These are phyloP conservation scores for Suhomyces panamericanus DNA, from an alignment of 1,139 yeast species.

Conservation along the genomic window DNA sequence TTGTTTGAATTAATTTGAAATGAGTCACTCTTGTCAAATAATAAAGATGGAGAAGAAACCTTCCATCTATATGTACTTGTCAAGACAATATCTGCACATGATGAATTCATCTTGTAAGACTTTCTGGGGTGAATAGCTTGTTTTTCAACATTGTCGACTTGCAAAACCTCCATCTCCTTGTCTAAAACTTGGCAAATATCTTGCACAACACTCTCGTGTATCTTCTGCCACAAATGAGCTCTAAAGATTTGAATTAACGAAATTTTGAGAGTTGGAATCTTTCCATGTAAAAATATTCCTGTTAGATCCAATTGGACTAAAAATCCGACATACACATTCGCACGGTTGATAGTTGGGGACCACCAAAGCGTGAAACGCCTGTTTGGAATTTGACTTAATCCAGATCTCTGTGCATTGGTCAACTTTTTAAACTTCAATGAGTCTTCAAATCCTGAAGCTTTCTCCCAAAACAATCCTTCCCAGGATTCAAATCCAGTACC, in stretches of 20 bases:
- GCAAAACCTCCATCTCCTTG: conserved; percentile 78
- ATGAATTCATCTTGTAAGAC: conserved; percentile 95
- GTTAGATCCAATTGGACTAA: conserved; percentile 94
- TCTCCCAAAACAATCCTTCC: conserved; percentile 99
- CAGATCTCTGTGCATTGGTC: conserved; percentile 97
- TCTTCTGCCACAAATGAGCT: conserved; percentile 98
- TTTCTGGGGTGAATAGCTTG: conserved; percentile 96
- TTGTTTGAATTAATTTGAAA: conserved; percentile 60
- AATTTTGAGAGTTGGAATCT: conserved; percentile 93
- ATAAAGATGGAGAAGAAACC: conserved; percentile 76
- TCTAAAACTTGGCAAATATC: conserved; percentile 93
- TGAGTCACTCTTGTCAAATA: conserved; percentile 61
- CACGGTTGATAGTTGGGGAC: conserved; percentile 98
- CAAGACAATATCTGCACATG: conserved; percentile 86
- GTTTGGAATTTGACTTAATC: conserved; percentile 96
- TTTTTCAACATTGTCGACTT: conserved; percentile 83
- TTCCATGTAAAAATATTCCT: conserved; percentile 96
- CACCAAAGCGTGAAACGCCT: conserved; percentile 98
- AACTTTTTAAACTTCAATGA: conserved; percentile 90
- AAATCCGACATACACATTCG: conserved; percentile 97
- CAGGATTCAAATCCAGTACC: conserved; percentile 98
- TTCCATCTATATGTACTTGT: conserved; percentile 81
- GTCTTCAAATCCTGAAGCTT: conserved; percentile 95
- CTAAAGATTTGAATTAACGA: conserved; percentile 94
- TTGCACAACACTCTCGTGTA: conserved; percentile 92